Evolutionary conservation across 2,329 filamentous ascomycete genomes (phyloP).

Genomic region (Akanthomyces lecanii): DNA sequence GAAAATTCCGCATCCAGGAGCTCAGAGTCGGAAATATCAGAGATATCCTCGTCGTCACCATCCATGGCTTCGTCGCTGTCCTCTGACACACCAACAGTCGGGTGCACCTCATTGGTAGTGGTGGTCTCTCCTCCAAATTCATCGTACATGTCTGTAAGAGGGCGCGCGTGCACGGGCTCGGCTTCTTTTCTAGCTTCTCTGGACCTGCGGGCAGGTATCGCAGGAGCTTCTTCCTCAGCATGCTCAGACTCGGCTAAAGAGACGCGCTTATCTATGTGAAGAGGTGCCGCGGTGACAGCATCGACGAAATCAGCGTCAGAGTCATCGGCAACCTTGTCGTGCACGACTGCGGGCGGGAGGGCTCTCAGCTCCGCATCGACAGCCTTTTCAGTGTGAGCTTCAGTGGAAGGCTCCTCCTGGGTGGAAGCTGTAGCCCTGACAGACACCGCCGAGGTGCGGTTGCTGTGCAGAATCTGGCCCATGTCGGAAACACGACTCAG

Average conservation of each 20-base stretch:
- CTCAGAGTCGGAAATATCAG: conserved; percentile 11
- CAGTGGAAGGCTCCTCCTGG: background rate
- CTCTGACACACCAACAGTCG: background rate
- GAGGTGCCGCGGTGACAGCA: background rate
- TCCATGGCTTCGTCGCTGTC: conserved; percentile 11
- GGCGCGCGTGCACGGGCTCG: no score
- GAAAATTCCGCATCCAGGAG: conserved; percentile 13
- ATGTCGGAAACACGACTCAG: conserved; percentile 4
- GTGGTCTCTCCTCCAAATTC: no score
- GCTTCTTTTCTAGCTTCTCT: no score
- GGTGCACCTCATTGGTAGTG: background rate
- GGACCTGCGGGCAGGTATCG: background rate
- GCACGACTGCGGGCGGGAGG: background rate
- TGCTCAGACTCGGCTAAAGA: background rate
- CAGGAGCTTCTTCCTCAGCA: background rate
- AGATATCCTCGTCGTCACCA: conserved; percentile 10
- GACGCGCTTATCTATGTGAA: background rate
- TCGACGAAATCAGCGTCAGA: background rate
- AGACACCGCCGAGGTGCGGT: background rate
- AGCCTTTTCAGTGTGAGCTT: background rate
- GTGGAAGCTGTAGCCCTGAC: background rate
- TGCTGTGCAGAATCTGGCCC: background rate
- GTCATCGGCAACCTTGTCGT: background rate
- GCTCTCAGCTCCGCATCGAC: background rate
- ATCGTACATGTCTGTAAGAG: no score